Percentiles rank a stretch among this genome's conserved stretches.
phyloP scores from a whole-genome alignment of 2,329 filamentous ascomycete genomes.

The Colletotrichum sp. region DNA sequence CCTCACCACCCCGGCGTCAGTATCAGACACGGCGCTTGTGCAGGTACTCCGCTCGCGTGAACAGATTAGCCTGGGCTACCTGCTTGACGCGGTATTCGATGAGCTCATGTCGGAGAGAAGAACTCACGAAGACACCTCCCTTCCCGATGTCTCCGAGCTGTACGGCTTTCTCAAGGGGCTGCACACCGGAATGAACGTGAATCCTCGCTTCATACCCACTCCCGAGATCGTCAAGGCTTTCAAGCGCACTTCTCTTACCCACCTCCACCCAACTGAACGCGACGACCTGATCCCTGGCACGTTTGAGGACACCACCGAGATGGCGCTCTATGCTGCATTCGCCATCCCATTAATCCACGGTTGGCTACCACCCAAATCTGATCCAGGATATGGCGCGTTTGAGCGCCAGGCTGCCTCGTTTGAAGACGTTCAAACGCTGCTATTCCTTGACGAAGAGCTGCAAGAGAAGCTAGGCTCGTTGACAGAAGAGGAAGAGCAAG shows the following conservation, averaged over 20 bases:
- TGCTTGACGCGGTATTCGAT: constrained; percentile 90
- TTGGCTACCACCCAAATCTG: constrained; percentile 78
- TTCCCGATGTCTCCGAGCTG: constrained; percentile 88
- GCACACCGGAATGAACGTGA: constrained; percentile 98
- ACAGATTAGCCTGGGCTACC: constrained; percentile 82
- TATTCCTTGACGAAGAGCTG: constrained; percentile 88
- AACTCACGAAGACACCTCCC: constrained; percentile 62
- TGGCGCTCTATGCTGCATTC: constrained; percentile 91
- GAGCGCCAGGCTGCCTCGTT: constrained; percentile 80
- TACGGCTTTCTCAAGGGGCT: constrained; percentile 87
- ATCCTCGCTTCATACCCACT: constrained; percentile 80
- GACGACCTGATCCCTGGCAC: constrained; percentile 64
- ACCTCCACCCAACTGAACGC: constrained; percentile 56
- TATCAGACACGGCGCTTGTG: constrained; percentile 71
- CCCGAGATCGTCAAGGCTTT: constrained; percentile 50
- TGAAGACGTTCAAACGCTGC: constrained; percentile 87
- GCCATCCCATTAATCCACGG: constrained; percentile 89
- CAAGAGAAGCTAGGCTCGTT: constrained; percentile 79
- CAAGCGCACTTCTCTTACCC: constrained; percentile 56
- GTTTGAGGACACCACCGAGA: constrained; percentile 87
- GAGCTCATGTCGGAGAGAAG: constrained; percentile 84
- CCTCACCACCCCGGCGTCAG: constrained; percentile 74
- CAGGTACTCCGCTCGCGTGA: constrained; percentile 81
- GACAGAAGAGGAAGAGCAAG: constrained; percentile 73
- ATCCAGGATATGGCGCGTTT: constrained; percentile 73